Base-by-base conservation (phyloP, 768 basidiomycete genomes). In the Suillus lakei region DNA sequence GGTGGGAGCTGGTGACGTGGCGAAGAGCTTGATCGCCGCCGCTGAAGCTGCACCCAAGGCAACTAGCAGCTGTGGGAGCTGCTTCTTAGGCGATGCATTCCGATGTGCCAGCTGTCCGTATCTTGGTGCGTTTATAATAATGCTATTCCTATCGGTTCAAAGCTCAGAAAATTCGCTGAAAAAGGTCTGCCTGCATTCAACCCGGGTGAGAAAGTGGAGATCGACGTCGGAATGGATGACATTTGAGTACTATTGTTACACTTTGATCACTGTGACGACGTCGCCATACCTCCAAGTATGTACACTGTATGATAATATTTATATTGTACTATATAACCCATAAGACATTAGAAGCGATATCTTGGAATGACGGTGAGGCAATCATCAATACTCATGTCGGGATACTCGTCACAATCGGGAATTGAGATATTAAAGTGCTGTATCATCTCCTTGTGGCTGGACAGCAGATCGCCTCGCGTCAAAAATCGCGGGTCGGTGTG, bases 61-160 rank as follows among this genome's bases (percentile, higher is more conserved):
- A 43, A 98, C 96, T 62, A 97, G 96, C 75, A 95, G 94, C 74
- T 99, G 98, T 81, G 97, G 96, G 18, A 98, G 85, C 81, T 99
- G 98, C 83, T 99, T 94, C 83, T 81, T 99, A 43, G 98, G 98
- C 12, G 98, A 99, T 78, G 98, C 98, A 3, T 99, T 99, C 81
- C 84, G 98, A 73, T 99, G 98, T 78, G 91, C 91, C 28, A 88
- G 95, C 61, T 99, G 98, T 77, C 98, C 98, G 34, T 99, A 98
- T 79, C 83, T 94, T 53, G 97, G 97, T 98, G 70, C 66, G 93
- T 86, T 21, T 12, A 41, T 21, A 30, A 39, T 3, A 18, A n/a
- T 59, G 44, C 41, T 59, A 10, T 44, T 62, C 26, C 18, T 18
- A 32, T 65, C 34, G 66, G 44, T 66, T 67, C 28, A 66, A 56